A percentile compares a stretch with the other conserved stretches of the same genome.
These are phyloP conservation scores for Echeveria elegans DNA, from an alignment of 164 flowering plant species.

Conservation along the genomic window DNA sequence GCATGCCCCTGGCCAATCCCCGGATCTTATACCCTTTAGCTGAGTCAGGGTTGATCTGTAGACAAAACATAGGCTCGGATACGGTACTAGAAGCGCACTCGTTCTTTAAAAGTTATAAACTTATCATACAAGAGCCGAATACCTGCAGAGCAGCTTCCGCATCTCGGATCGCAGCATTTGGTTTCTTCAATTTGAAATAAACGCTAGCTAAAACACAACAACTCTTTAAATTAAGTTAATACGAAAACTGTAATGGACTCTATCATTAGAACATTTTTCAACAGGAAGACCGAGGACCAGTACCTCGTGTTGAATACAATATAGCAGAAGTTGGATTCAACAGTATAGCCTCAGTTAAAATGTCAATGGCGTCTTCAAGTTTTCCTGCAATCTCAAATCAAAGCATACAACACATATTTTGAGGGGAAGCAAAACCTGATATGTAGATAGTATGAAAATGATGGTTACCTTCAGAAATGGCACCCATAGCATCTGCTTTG, in stretches of 20 bases:
- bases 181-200: conserved; percentile 27
- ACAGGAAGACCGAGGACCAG: not conserved
- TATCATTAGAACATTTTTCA: not conserved
- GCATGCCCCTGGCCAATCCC: conserved; percentile 31
- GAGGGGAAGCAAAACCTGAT: not conserved
- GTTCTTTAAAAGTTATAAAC: no score
- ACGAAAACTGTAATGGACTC: not conserved
- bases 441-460: not conserved
- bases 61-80: not conserved
- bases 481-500: conserved; percentile 26
- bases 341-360: conserved; percentile 30
- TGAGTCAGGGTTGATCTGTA: conserved; percentile 38
- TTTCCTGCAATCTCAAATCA: conserved; percentile 18
- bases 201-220: conserved; percentile 18
- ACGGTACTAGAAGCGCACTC: not conserved
- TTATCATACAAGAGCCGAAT: not conserved
- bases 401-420: not conserved
- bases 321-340: conserved; percentile 33
- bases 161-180: conserved; percentile 39
- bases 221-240: not conserved
- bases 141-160: conserved; percentile 34
- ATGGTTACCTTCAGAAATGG: conserved; percentile 25
- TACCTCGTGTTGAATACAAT: conserved; percentile 34
- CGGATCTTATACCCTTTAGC: conserved; percentile 38
- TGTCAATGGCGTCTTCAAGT: conserved; percentile 25